These are phyloP conservation scores for Cubamyces lactineus DNA, from an alignment of 768 basidiomycete species.

Conservation along the genomic window DNA sequence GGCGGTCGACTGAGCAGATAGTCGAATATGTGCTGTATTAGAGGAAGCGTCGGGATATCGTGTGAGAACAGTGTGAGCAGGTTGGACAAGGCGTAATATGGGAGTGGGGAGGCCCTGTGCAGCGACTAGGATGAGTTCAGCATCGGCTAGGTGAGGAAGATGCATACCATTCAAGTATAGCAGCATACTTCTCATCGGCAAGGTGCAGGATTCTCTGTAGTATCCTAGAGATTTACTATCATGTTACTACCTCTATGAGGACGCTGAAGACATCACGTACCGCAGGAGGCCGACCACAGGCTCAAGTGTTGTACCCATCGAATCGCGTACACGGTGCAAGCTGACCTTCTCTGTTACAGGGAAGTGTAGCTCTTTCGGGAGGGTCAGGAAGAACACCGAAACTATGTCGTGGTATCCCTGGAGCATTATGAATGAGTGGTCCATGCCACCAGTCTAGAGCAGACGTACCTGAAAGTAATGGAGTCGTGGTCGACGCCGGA, in stretches of 20 bases:
- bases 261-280: conserved; percentile 37
- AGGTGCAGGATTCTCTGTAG: conserved; percentile 73
- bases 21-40: conserved; percentile 92
- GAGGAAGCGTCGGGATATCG: conserved; percentile 85
- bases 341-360: conserved; percentile 72
- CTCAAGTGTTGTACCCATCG: conserved; percentile 85
- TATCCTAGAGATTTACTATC: conserved; percentile 47
- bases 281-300: conserved; percentile 82
- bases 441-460: neutral
- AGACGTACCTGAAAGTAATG: conserved; percentile 79
- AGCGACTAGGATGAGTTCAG: neutral
- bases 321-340: conserved; percentile 78
- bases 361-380: conserved; percentile 62
- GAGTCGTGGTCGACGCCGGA: conserved; percentile 71
- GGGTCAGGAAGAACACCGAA: conserved; percentile 78
- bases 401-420: conserved; percentile 94
- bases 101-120: conserved; percentile 70
- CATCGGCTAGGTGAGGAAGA: neutral
- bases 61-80: conserved; percentile 92
- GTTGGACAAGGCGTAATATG: conserved; percentile 89
- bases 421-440: neutral
- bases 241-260: neutral
- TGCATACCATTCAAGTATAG: conserved; percentile 67
- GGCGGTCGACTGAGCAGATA: conserved; percentile 85
- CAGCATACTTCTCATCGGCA: conserved; percentile 70